Percentiles rank a stretch among this genome's conserved stretches.
Conservation (phyloP, 169 alveolate genomes). For the Miamiensis avidus region DNA sequence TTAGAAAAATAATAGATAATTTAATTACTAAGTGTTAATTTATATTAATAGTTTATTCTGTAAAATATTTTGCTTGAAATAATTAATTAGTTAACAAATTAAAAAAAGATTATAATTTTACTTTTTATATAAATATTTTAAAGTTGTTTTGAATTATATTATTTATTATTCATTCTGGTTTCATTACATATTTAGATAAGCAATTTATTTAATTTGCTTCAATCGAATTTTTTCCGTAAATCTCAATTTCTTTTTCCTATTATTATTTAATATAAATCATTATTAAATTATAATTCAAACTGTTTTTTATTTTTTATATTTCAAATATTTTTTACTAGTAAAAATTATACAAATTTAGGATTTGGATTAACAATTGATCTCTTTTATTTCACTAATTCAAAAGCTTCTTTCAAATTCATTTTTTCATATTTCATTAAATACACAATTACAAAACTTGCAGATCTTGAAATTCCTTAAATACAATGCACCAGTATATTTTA, state of each 20-base stretch:
- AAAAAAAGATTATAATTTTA: no score
- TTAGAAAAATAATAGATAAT: no score
- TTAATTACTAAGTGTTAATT: no score
- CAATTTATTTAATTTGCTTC: not conserved
- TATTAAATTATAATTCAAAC: no score
- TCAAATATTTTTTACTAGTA: slow-evolving; percentile 40
- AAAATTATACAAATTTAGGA: slow-evolving; percentile 71
- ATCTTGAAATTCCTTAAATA: slow-evolving; percentile 78
- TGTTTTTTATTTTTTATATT: no score
- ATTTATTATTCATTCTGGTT: no score
- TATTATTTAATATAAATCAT: no score
- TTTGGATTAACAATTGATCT: slow-evolving; percentile 81
- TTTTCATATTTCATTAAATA: slow-evolving; percentile 75
- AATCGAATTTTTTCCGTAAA: not conserved
- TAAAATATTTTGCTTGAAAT: no score
- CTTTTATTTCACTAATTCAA: slow-evolving; percentile 54
- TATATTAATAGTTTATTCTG: no score
- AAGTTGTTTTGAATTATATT: no score
- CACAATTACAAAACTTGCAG: slow-evolving; percentile 78
- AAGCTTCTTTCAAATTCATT: slow-evolving; percentile 75
- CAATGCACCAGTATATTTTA: slow-evolving; percentile 83
- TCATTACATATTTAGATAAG: not conserved
- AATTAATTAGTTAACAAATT: no score
- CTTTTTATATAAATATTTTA: no score
- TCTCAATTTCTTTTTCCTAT: not conserved